Percentiles rank a stretch among this genome's conserved stretches.
Conservation (phyloP, 2,329 filamentous ascomycete genomes). For the Exophiala aquamarina region DNA sequence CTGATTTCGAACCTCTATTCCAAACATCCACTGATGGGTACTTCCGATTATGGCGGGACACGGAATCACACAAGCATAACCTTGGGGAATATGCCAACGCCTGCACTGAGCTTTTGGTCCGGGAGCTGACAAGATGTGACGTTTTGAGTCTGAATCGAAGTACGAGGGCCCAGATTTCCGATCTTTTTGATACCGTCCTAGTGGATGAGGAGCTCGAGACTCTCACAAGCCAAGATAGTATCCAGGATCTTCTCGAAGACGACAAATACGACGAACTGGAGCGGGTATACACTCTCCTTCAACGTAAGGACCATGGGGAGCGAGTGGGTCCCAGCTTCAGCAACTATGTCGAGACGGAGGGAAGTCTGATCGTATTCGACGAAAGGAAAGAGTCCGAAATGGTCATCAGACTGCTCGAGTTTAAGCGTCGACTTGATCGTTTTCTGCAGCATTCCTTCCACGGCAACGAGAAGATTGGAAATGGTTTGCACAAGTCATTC, state of each 20-base stretch:
- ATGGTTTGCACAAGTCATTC: slow-evolving; percentile 81
- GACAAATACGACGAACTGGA: slow-evolving; percentile 70
- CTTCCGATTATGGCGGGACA: slow-evolving; percentile 68
- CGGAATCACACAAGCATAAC: slow-evolving; percentile 59
- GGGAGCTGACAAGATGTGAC: slow-evolving; percentile 75
- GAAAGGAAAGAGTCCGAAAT: slow-evolving; percentile 77
- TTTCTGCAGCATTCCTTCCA: slow-evolving; percentile 76
- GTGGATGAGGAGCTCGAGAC: slow-evolving; percentile 67
- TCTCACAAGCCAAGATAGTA: slow-evolving; percentile 64
- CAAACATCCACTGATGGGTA: slow-evolving; percentile 67
- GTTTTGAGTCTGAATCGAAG: slow-evolving; percentile 77
- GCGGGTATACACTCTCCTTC: slow-evolving; percentile 74
- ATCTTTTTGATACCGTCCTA: slow-evolving; percentile 69
- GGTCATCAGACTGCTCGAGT: slow-evolving; percentile 76
- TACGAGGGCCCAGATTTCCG: slow-evolving; percentile 75
- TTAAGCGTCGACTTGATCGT: slow-evolving; percentile 76
- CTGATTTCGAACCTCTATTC: slow-evolving; percentile 75
- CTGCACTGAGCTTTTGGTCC: slow-evolving; percentile 67
- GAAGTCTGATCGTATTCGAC: slow-evolving; percentile 74
- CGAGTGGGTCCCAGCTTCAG: slow-evolving; percentile 73
- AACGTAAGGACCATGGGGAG: slow-evolving; percentile 68
- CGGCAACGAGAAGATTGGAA: slow-evolving; percentile 72
- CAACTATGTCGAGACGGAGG: slow-evolving; percentile 74
- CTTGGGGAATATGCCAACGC: slow-evolving; percentile 75
- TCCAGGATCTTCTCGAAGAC: slow-evolving; percentile 71